Base-by-base conservation (phyloP, 768 basidiomycete genomes). In the Lentinus tigrinus region DNA sequence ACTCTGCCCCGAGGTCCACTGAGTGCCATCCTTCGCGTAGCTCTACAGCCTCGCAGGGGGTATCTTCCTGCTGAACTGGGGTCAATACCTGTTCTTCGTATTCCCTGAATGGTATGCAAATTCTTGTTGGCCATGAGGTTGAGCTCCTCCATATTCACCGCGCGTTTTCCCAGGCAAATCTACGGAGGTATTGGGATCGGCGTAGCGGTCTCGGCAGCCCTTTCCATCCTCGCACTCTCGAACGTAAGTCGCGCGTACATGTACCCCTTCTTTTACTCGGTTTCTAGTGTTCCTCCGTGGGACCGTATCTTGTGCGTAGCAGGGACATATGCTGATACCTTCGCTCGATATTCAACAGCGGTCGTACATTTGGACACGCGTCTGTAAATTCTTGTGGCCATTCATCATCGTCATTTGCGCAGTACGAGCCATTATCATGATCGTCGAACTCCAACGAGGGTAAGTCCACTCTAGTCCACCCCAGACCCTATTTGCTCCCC, bases 381-480 rank as follows among this genome's bases (percentile, higher is more conserved):
- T 80, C 3, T 77, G 77, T 72, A 82, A 82, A 65, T 84, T 86
- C 74, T 62, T 86, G 36, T 90, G 87, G 88, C 86, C 87, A 2
- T 85, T 89, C 70, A 57, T 88, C 56, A 84, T 90, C 66, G 76
- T 88, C 70, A 80, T 85, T 58, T 78, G 75, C 66, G 82, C 81
- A 26, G 69, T 89, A 56, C 82, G 88, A 57, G 85, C 83, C 40
- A 85, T 86, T 67, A 67, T 88, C 59, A 89, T 89, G 84, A 85
- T 89, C 69, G 83, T 87, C 68, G 75, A 88, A 72, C 81, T 90
- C 58, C 78, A 87, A 68, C 80, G 86, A 70, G 84, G 83, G 85
- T 87, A 72, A 69, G 82, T 74, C 66, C 66, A 52, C 50, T 54
- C 55, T 70, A 66, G 62, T 64, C 57, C 57, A 52, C 59, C 48